Percentiles rank a stretch among this genome's conserved stretches.
Evolutionary conservation across 305 asterid genomes (phyloP).

Genomic region (Rubia tinctorum): DNA sequence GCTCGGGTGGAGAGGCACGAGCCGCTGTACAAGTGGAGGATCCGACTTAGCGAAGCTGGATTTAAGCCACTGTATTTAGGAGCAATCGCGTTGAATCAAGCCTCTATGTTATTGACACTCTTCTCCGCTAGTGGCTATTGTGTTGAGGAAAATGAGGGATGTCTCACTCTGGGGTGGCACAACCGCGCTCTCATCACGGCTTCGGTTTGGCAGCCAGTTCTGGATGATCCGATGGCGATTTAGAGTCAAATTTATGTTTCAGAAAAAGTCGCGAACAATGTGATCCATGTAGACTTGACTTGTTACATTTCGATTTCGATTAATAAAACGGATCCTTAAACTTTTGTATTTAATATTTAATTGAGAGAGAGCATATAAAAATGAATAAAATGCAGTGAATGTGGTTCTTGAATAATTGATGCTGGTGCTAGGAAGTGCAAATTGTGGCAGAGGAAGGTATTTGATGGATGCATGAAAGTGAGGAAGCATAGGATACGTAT

Average conservation of each 20-base stretch:
- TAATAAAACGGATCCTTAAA: too few relatives aligned
- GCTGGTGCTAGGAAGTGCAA: not conserved
- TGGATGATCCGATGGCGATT: not conserved
- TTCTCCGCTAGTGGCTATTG: constrained; percentile 27
- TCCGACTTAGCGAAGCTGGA: constrained; percentile 21
- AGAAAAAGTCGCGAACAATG: too few relatives aligned
- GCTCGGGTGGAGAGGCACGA: constrained; percentile 29
- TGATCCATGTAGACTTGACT: too few relatives aligned
- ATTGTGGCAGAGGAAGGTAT: not conserved
- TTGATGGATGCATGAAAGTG: not conserved
- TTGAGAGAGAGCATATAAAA: too few relatives aligned
- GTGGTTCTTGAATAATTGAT: not conserved
- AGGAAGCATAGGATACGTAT: constrained; percentile 4
- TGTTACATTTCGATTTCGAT: too few relatives aligned
- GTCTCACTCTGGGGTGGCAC: constrained; percentile 33
- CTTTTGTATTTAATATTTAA: too few relatives aligned
- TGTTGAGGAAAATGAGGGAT: constrained; percentile 26
- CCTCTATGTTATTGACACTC: constrained; percentile 27
- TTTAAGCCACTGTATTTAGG: constrained; percentile 25
- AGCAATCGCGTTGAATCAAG: constrained; percentile 28
- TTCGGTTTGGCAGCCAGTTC: constrained; percentile 28
- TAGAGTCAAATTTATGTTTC: too few relatives aligned
- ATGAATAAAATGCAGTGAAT: too few relatives aligned
- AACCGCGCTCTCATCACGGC: constrained; percentile 28
- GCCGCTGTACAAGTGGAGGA: constrained; percentile 23